These are phyloP conservation scores for Kuraishia cidri DNA, from an alignment of 805 yeast species.

Conservation along the genomic window DNA sequence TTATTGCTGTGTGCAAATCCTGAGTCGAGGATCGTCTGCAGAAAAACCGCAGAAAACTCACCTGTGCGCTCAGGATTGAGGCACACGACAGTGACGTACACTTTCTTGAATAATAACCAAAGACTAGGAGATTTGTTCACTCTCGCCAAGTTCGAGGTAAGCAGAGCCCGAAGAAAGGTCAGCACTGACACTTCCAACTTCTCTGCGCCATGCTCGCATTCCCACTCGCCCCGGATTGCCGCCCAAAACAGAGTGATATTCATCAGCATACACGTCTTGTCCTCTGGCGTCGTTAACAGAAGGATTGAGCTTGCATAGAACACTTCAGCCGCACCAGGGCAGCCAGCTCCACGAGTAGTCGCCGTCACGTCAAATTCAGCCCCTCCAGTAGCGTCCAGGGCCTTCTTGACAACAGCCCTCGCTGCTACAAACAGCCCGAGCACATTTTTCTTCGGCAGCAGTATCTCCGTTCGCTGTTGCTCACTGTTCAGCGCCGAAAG, in stretches of 20 bases:
- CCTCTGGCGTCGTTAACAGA: slow-evolving; percentile 17
- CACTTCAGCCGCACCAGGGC: too few species aligned
- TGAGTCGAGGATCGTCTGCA: slow-evolving; percentile 19
- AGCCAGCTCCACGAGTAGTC: too few species aligned
- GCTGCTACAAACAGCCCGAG: too few species aligned
- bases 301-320: slow-evolving; percentile 1
- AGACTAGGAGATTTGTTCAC: slow-evolving; percentile 23
- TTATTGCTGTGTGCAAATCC: slow-evolving; percentile 31
- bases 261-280: slow-evolving; percentile 11
- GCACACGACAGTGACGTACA: slow-evolving; percentile 2
- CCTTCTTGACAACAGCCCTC: too few species aligned
- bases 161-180: slow-evolving; percentile 6
- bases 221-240: not conserved
- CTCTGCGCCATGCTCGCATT: slow-evolving; percentile 2
- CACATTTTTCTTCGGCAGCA: too few species aligned
- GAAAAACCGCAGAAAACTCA: not conserved
- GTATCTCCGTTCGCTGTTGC: too few species aligned
- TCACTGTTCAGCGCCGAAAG: too few species aligned
- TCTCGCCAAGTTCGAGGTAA: slow-evolving; percentile 14
- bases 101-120: slow-evolving; percentile 18
- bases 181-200: slow-evolving; percentile 5
- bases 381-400: too few species aligned
- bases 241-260: slow-evolving; percentile 5
- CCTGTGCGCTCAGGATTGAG: not conserved
- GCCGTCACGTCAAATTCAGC: too few species aligned